Evolutionary conservation across 768 basidiomycete genomes (phyloP).

Genomic region (Pleurotus cornucopiae): DNA sequence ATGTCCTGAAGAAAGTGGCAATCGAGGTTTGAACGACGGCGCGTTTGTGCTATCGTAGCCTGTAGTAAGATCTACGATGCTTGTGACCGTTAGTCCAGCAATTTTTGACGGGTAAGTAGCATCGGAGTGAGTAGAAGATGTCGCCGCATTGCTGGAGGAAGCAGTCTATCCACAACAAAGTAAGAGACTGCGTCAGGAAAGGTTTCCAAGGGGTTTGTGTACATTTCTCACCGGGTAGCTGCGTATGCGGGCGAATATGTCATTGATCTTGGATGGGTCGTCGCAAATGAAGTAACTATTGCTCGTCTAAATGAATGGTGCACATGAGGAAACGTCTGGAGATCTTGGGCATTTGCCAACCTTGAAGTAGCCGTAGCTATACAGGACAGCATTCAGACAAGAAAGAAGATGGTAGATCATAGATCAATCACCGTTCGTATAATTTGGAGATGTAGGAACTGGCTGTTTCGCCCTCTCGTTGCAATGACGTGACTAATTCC

Average conservation of each 20-base stretch:
- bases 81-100: constrained; percentile 54
- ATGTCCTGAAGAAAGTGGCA: constrained; percentile 75
- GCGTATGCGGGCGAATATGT: constrained; percentile 66
- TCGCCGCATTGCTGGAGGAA: neutral
- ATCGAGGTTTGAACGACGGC: constrained; percentile 54
- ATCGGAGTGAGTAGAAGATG: constrained; percentile 15
- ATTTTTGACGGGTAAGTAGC: constrained; percentile 58
- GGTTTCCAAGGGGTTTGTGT: neutral
- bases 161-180: neutral
- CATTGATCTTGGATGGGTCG: constrained; percentile 60
- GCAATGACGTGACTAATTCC: constrained; percentile 55
- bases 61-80: constrained; percentile 70
- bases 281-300: constrained; percentile 81
- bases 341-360: constrained; percentile 24
- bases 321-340: no score
- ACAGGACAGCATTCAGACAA: constrained; percentile 1
- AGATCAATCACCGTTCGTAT: constrained; percentile 45
- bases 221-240: constrained; percentile 39
- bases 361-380: constrained; percentile 77
- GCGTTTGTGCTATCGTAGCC: constrained; percentile 76
- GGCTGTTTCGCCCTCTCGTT: constrained; percentile 48
- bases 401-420: neutral
- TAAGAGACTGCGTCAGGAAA: neutral
- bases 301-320: constrained; percentile 44
- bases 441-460: constrained; percentile 55